Percentiles rank a stretch among this genome's conserved stretches.
Conservation (phyloP, 1,284 basidiomycete genomes). For the Afroboletus lepidellus region DNA sequence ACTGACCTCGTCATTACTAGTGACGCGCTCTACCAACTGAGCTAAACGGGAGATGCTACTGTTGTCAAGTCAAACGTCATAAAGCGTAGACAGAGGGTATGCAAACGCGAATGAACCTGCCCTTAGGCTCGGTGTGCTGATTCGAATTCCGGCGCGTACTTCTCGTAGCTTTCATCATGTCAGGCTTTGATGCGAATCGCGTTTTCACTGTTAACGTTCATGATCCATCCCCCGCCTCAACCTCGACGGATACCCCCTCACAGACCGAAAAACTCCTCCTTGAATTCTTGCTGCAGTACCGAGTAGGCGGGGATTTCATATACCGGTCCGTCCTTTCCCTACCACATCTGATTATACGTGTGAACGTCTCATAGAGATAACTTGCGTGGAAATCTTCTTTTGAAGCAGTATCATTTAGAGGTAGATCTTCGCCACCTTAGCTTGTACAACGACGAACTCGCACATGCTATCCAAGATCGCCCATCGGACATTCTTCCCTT, state of each 20-base stretch:
- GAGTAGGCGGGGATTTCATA: constrained; percentile 85
- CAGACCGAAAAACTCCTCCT: constrained; percentile 79
- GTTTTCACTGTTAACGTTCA: constrained; percentile 80
- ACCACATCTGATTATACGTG: not conserved
- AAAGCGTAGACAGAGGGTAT: too few relatives aligned
- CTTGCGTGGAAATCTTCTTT: constrained; percentile 83
- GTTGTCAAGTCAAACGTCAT: too few relatives aligned
- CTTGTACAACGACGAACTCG: constrained; percentile 91
- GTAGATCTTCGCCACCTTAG: constrained; percentile 90
- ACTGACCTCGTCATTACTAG: constrained; percentile 48
- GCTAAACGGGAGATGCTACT: not conserved
- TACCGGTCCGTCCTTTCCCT: constrained; percentile 57
- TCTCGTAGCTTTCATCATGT: constrained; percentile 39
- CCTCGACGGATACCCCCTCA: constrained; percentile 67
- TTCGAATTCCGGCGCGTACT: too few relatives aligned
- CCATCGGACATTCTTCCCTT: constrained; percentile 90
- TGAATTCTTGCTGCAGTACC: constrained; percentile 85
- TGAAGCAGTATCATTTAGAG: constrained; percentile 91
- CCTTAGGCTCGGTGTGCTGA: constrained; percentile 44
- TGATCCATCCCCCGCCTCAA: constrained; percentile 48
- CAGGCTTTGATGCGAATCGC: constrained; percentile 75
- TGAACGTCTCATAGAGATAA: constrained; percentile 65
- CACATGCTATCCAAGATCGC: constrained; percentile 85
- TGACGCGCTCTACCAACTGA: constrained; percentile 7
- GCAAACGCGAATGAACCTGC: constrained; percentile 48